These are phyloP conservation scores for Globisporangium nagaii DNA, from an alignment of 352 stramenopile genomes.

Conservation along the genomic window DNA sequence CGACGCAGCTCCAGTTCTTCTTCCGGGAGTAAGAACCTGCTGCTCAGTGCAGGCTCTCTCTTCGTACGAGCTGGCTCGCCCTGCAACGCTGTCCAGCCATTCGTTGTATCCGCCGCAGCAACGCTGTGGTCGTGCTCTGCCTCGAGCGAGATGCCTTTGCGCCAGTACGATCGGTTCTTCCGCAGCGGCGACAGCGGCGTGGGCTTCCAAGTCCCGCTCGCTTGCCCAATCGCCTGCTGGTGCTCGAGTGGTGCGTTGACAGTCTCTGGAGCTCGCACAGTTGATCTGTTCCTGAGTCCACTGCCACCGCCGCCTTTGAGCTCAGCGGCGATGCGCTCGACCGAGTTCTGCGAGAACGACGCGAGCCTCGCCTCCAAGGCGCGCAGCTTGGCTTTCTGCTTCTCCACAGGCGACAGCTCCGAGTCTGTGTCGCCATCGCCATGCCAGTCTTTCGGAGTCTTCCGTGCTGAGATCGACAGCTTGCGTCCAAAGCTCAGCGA, in stretches of 20 bases:
- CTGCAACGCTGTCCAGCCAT: not conserved
- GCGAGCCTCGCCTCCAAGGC: slow-evolving; percentile 51
- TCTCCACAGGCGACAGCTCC: slow-evolving; percentile 33
- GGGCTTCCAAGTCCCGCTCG: slow-evolving; percentile 12
- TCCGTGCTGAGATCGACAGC: too few relatives aligned
- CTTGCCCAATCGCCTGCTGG: not conserved
- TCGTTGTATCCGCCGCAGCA: not conserved
- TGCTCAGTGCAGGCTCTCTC: slow-evolving; percentile 4
- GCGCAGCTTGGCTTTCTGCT: slow-evolving; percentile 47
- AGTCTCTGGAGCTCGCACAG: not conserved
- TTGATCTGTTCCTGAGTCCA: not conserved
- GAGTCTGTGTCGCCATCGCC: not conserved
- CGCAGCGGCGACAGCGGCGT: slow-evolving; percentile 46
- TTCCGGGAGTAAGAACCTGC: slow-evolving; percentile 50
- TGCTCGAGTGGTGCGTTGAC: not conserved
- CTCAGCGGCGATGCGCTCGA: slow-evolving; percentile 33
- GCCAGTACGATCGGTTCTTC: slow-evolving; percentile 40
- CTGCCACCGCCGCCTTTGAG: slow-evolving; percentile 5
- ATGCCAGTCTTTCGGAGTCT: not conserved
- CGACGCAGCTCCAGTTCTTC: slow-evolving; percentile 46
- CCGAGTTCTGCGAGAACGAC: slow-evolving; percentile 37
- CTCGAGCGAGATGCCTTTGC: slow-evolving; percentile 49
- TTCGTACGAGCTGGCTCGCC: not conserved
- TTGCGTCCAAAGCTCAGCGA: not conserved
- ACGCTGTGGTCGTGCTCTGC: not conserved